These are phyloP conservation scores for Blastobotrys proliferans DNA, from an alignment of 1,139 yeast species.

Conservation along the genomic window DNA sequence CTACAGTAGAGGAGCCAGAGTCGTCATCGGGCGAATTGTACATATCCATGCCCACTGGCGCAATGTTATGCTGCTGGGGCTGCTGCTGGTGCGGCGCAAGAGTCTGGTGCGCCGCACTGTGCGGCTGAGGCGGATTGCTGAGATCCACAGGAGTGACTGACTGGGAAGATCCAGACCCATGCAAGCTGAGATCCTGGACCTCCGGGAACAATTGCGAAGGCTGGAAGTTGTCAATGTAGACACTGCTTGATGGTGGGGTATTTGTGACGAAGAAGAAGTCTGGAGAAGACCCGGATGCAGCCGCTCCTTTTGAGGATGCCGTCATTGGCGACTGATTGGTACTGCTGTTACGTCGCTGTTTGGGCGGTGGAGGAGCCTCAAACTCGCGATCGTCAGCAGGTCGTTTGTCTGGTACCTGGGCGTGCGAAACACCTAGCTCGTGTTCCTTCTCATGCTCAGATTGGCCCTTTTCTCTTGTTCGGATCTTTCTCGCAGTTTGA, in stretches of 20 bases:
- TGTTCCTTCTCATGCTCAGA: not conserved
- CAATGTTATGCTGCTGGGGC: not conserved
- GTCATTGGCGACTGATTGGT: not conserved
- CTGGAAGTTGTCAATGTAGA: slow-evolving; percentile 34
- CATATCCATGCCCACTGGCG: not conserved
- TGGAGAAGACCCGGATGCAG: slow-evolving; percentile 20
- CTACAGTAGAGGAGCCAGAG: slow-evolving; percentile 9
- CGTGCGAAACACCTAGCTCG: not conserved
- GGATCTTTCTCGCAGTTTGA: slow-evolving; percentile 21
- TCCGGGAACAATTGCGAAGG: slow-evolving; percentile 40
- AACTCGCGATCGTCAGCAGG: not conserved
- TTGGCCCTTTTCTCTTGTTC: not conserved
- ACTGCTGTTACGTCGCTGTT: not conserved
- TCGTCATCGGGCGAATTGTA: not conserved
- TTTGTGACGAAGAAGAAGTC: slow-evolving; percentile 36
- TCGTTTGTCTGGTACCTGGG: not conserved
- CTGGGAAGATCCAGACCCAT: not conserved
- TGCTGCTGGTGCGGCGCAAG: not conserved
- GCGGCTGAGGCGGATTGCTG: not conserved
- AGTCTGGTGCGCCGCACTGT: too few relatives aligned
- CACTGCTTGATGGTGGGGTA: slow-evolving; percentile 27
- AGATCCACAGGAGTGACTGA: slow-evolving; percentile 4
- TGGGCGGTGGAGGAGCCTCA: slow-evolving; percentile 4
- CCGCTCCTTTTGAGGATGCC: not conserved
- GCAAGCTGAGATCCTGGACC: slow-evolving; percentile 8